Percentiles rank a stretch among this genome's conserved stretches.
phyloP scores from a whole-genome alignment of 345 rosid species.

The Passiflora organensis region DNA sequence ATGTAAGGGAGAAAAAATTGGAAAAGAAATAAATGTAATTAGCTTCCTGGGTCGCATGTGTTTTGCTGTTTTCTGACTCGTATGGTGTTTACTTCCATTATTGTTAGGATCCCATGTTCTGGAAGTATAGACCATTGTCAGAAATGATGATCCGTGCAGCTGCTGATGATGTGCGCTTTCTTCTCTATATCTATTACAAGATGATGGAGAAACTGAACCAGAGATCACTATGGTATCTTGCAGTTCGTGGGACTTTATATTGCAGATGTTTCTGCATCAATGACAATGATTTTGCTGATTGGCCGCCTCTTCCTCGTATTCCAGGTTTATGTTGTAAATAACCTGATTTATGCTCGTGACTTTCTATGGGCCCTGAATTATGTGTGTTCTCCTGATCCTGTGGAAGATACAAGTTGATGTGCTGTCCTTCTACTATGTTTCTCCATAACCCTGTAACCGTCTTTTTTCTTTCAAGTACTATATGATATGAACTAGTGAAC shows the following conservation, averaged over 20 bases:
- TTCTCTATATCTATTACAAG: conserved; percentile 62
- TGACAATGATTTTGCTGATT: conserved; percentile 60
- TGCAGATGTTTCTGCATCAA: conserved; percentile 85
- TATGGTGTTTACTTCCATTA: conserved; percentile 6
- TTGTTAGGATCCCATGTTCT: conserved; percentile 79
- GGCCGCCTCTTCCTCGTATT: conserved; percentile 65
- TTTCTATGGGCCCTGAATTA: neutral
- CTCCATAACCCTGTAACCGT: too few species aligned
- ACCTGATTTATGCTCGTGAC: neutral
- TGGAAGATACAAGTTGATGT: too few species aligned
- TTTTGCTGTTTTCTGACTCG: neutral
- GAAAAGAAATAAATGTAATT: too few species aligned
- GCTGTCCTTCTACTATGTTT: too few species aligned
- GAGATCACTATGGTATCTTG: conserved; percentile 70
- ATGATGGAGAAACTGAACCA: conserved; percentile 75
- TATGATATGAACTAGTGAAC: too few species aligned
- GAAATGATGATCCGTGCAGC: conserved; percentile 93
- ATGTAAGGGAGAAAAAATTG: too few species aligned
- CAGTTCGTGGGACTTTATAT: conserved; percentile 73
- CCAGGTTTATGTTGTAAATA: conserved; percentile 49
- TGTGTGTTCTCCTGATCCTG: neutral
- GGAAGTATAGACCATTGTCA: conserved; percentile 77
- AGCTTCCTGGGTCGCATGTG: too few species aligned
- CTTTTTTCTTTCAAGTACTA: too few species aligned
- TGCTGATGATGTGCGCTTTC: conserved; percentile 95